Evolutionary conservation across 2,329 filamentous ascomycete genomes (phyloP).

Genomic region (Cytospora paraplurivora): DNA sequence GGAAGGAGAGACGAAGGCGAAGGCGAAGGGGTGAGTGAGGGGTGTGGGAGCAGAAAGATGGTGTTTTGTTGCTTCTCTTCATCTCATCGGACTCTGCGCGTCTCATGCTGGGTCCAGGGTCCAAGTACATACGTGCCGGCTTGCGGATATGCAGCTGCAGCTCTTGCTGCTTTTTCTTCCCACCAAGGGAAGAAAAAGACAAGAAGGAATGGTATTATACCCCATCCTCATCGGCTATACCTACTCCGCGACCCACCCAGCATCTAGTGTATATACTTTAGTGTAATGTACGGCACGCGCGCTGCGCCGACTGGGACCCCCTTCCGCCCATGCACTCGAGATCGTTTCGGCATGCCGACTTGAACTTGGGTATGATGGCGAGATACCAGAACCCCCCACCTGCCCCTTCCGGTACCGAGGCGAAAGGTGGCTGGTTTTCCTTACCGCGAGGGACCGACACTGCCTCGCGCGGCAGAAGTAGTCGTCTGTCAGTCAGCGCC

Average conservation of each 20-base stretch:
- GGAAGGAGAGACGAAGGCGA: too few relatives aligned
- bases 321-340: constrained; percentile 4
- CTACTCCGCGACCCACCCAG: constrained; percentile 4
- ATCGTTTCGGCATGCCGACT: constrained; percentile 19
- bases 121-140: background rate
- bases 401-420: constrained; percentile 11
- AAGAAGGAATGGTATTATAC: too few relatives aligned
- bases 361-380: constrained; percentile 1
- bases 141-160: background rate
- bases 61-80: background rate
- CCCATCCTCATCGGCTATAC: constrained; percentile 11
- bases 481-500: background rate
- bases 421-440: background rate
- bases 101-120: background rate
- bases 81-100: background rate
- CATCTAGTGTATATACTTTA: background rate
- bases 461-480: constrained; percentile 8
- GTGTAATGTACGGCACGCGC: background rate
- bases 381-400: background rate
- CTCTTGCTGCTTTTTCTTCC: background rate
- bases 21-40: background rate
- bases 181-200: background rate
- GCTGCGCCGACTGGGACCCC: too few relatives aligned
- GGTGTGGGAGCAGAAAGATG: background rate
- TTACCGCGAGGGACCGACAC: too few relatives aligned